Conservation (phyloP, 164 flowering plant species). For the Kalanchoe fedtschenkoi region DNA sequence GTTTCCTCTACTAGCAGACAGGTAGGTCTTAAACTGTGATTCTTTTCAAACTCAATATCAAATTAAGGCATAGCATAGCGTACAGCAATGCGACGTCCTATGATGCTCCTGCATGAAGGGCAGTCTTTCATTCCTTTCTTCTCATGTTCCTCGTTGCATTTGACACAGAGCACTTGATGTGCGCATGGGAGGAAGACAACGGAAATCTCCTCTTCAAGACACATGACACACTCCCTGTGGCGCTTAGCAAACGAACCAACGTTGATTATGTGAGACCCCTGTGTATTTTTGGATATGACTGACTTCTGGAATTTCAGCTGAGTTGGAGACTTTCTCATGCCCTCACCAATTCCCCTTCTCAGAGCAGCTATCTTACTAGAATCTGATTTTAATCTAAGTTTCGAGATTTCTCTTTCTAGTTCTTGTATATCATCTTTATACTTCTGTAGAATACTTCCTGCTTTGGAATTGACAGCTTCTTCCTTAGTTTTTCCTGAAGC, state of each 20-base stretch:
- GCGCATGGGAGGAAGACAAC: constrained; percentile 96
- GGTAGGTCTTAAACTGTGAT: too few relatives aligned
- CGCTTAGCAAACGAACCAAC: constrained; percentile 44
- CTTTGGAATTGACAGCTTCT: constrained; percentile 44
- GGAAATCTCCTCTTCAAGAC: constrained; percentile 90
- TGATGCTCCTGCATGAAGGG: constrained; percentile 88
- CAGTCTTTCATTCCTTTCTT: constrained; percentile 95
- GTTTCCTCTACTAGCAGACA: too few relatives aligned
- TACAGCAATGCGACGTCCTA: constrained; percentile 62
- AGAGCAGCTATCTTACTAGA: constrained; percentile 83
- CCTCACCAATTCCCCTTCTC: constrained; percentile 63
- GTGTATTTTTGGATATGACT: constrained; percentile 17
- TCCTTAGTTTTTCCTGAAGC: constrained; percentile 55
- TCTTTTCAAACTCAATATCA: too few relatives aligned
- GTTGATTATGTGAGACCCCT: constrained; percentile 18
- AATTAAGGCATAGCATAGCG: constrained; percentile 48
- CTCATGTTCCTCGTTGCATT: constrained; percentile 91
- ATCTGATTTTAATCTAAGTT: constrained; percentile 62
- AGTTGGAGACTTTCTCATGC: constrained; percentile 11
- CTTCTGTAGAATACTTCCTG: constrained; percentile 50
- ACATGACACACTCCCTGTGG: constrained; percentile 96
- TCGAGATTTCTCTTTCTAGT: constrained; percentile 72
- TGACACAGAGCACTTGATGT: constrained; percentile 93
- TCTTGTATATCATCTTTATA: constrained; percentile 50
- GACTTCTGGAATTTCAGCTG: constrained; percentile 23